Conservation (phyloP, 768 basidiomycete genomes). For the Leccinum disarticulatum region DNA sequence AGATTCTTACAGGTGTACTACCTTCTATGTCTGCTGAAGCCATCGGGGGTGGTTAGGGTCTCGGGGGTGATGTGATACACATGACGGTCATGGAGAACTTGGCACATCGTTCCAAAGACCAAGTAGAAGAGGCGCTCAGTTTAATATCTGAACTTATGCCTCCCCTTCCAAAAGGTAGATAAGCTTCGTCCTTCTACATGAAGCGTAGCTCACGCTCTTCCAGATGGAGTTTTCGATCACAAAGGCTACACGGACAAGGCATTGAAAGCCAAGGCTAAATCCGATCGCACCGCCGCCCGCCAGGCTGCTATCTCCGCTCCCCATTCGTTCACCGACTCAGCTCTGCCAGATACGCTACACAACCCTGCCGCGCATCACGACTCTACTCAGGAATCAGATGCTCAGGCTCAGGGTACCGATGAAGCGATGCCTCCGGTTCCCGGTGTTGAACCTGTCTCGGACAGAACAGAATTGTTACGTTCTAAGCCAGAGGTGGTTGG, state of each 20-base stretch:
- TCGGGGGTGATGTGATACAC: slow-evolving; percentile 87
- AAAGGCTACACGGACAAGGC: slow-evolving; percentile 88
- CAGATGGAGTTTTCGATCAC: slow-evolving; percentile 95
- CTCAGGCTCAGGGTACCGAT: slow-evolving; percentile 44
- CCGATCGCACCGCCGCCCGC: slow-evolving; percentile 72
- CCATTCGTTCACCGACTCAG: slow-evolving; percentile 30
- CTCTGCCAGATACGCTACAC: slow-evolving; percentile 22
- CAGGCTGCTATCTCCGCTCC: slow-evolving; percentile 41
- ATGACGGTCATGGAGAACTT: slow-evolving; percentile 99
- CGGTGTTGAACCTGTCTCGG: slow-evolving; percentile 37
- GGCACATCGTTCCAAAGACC: slow-evolving; percentile 94
- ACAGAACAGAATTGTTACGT: slow-evolving; percentile 74
- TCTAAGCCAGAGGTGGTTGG: slow-evolving; percentile 74
- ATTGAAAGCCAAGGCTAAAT: slow-evolving; percentile 81
- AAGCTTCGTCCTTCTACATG: background rate
- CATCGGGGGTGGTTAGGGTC: slow-evolving; percentile 66
- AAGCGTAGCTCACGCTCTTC: slow-evolving; percentile 5
- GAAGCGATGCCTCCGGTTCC: slow-evolving; percentile 35
- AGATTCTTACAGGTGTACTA: slow-evolving; percentile 92
- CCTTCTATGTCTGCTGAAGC: slow-evolving; percentile 59
- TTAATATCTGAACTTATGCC: slow-evolving; percentile 91
- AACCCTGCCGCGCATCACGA: slow-evolving; percentile 19
- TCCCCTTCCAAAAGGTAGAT: slow-evolving; percentile 83
- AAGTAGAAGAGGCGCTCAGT: slow-evolving; percentile 90
- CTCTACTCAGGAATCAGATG: slow-evolving; percentile 33